phyloP scores from a whole-genome alignment of 345 rosid species.

The Sapria himalayana region DNA sequence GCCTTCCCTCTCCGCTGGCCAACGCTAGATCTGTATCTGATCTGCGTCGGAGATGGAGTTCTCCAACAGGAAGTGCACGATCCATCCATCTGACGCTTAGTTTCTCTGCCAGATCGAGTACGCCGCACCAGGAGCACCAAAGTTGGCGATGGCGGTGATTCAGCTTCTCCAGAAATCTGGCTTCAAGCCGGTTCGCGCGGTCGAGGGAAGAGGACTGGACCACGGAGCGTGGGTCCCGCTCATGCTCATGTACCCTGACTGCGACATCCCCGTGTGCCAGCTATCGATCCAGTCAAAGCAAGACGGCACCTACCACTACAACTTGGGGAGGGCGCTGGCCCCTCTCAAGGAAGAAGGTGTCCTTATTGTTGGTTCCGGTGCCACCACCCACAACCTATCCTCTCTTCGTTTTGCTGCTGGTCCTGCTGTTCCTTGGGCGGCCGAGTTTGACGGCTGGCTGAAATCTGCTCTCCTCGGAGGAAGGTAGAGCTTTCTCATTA shows the following conservation, averaged over 20 bases:
- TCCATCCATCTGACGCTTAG: background rate
- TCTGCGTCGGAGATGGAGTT: no score
- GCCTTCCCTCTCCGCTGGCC: no score
- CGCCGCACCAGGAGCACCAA: slow-evolving; percentile 82
- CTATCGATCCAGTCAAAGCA: slow-evolving; percentile 48
- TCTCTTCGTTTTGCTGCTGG: slow-evolving; percentile 8
- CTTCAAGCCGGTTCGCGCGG: slow-evolving; percentile 36
- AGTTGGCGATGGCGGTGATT: slow-evolving; percentile 54
- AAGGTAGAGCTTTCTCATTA: no score
- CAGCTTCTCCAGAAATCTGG: slow-evolving; percentile 38
- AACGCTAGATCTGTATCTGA: no score
- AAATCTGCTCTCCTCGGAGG: slow-evolving; percentile 58
- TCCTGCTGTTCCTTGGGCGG: slow-evolving; percentile 43
- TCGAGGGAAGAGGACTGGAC: slow-evolving; percentile 56
- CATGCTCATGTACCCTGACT: slow-evolving; percentile 89
- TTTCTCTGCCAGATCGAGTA: slow-evolving; percentile 35
- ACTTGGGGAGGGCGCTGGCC: slow-evolving; percentile 75
- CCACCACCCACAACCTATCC: slow-evolving; percentile 62
- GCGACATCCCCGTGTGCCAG: slow-evolving; percentile 63
- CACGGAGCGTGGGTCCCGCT: slow-evolving; percentile 96
- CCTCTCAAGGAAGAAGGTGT: slow-evolving; percentile 71
- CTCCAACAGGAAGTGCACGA: no score
- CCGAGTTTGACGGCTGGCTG: slow-evolving; percentile 68
- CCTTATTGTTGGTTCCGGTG: slow-evolving; percentile 72
- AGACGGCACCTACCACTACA: slow-evolving; percentile 49